Evolutionary conservation across 2,329 filamentous ascomycete species (phyloP).

Genomic region (Cordyceps fumosorosea): DNA sequence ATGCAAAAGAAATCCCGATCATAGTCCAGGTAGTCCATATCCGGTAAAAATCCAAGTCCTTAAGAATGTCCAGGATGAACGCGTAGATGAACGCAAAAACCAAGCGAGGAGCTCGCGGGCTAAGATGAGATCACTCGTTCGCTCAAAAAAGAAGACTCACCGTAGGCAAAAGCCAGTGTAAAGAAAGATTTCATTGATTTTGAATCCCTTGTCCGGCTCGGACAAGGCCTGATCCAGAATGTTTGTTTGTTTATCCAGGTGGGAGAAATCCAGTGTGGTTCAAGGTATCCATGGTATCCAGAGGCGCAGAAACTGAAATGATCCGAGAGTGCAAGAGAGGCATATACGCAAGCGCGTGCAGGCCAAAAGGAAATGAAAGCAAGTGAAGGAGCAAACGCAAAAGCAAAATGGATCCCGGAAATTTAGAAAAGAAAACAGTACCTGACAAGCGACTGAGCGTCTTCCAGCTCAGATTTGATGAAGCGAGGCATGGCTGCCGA

Average conservation of each 20-base stretch:
- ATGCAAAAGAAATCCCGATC: not conserved
- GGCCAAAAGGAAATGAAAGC: not conserved
- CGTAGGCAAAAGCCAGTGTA: constrained; percentile 19
- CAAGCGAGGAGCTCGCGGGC: not conserved
- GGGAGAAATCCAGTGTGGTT: constrained; percentile 12
- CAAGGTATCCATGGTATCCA: constrained; percentile 4
- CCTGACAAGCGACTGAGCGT: constrained; percentile 55
- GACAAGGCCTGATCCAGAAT: constrained; percentile 23
- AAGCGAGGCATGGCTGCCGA: constrained; percentile 47
- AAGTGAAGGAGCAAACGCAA: constrained; percentile 17
- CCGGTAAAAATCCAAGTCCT: not conserved
- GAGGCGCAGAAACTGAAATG: not conserved
- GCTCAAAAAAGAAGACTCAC: constrained; percentile 26
- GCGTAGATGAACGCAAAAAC: not conserved
- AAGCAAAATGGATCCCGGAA: constrained; percentile 29
- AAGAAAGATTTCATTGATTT: constrained; percentile 19
- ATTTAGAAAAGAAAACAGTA: constrained; percentile 48
- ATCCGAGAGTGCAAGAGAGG: constrained; percentile 12
- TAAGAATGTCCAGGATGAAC: not conserved
- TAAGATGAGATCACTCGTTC: not conserved
- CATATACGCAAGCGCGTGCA: not conserved
- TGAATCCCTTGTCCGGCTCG: constrained; percentile 25
- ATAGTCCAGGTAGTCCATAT: not conserved
- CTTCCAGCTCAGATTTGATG: constrained; percentile 48
- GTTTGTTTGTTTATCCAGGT: constrained; percentile 5